Base-by-base conservation (phyloP, 139 green algal genomes). In the Chlorella sp. region DNA sequence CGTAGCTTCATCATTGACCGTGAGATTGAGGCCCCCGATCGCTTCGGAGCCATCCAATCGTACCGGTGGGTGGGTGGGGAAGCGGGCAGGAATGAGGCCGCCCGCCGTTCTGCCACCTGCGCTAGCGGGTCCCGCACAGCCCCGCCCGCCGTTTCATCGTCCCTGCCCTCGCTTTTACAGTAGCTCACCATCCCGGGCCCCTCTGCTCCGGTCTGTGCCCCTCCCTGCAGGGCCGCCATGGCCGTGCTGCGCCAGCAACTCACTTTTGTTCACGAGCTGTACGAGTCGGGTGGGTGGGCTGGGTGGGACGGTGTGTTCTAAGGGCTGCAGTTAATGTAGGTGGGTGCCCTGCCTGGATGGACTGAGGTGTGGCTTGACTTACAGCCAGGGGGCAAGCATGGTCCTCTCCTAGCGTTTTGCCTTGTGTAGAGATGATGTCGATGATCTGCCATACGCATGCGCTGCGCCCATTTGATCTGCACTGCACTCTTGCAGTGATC, bases 1-100 rank as follows among this genome's bases (percentile, higher is more conserved):
- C 36, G 12, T 57, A 76, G 60, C 1, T 79, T 79, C 83, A 87
- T 87, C 64, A 91, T 98, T 36, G 95, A 98, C 85, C 88, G 96
- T 0, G 96, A 98, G 89, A 95, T 98, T 37, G 96, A 98, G 92
- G 92, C 96, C 1, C 96, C 96, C 26, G 96, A 98, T 88, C 93
- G 95, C 75, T 97, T 97, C 89, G 91, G 94, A 69, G 96, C 96
- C 69, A 97, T 99, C 71, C 96, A 98, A 92, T 97, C 95, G 18
- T 98, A 98, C 95, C 93, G 84, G 84, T 88, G 68, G 21, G 80
- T 48, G n/a, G n/a, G 73, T 73, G 66, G 48, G 48, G 9, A 57
- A 9, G 64, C 16, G 21, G 2, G 64, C 64, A 32, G 64, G 11
- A 5, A 28, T 2, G 2, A 14, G 5, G 64, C 2, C 64, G 64